These are phyloP conservation scores for Alternaria arborescens DNA, from an alignment of 2,329 filamentous ascomycete species.

Conservation along the genomic window DNA sequence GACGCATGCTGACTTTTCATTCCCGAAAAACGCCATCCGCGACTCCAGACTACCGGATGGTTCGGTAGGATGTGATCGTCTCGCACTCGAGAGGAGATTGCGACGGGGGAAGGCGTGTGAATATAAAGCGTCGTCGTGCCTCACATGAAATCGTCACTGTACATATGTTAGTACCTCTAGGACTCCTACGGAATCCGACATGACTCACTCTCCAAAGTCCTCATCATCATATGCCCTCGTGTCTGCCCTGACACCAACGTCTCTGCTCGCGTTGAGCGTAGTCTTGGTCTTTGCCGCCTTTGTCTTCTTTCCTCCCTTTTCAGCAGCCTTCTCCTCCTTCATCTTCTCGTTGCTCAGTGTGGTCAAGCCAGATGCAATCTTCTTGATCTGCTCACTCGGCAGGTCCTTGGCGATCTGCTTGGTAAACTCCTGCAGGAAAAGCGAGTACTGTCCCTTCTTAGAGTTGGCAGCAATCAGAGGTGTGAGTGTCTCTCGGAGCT, in stretches of 20 bases:
- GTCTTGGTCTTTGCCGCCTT: constrained; percentile 98
- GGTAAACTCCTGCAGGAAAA: constrained; percentile 90
- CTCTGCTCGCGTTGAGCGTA: constrained; percentile 73
- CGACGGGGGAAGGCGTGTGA: neutral
- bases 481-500: constrained; percentile 77
- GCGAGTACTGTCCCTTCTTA: constrained; percentile 88
- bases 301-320: constrained; percentile 95
- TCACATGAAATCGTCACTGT: constrained; percentile 53
- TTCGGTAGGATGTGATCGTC: neutral
- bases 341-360: constrained; percentile 96
- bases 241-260: constrained; percentile 68
- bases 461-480: constrained; percentile 77
- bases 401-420: constrained; percentile 89
- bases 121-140: neutral
- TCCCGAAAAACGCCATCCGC: neutral
- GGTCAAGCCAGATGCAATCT: constrained; percentile 87
- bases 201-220: constrained; percentile 83
- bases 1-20: neutral
- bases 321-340: constrained; percentile 95
- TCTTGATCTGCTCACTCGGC: constrained; percentile 94
- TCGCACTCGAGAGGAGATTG: neutral
- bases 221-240: constrained; percentile 82
- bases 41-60: neutral
- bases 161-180: constrained; percentile 27
- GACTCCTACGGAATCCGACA: neutral